A percentile compares a stretch with the other conserved stretches of the same genome.
These are phyloP conservation scores for Torrubiella hemipterigena DNA, from an alignment of 2,329 filamentous ascomycete genomes.

Conservation along the genomic window DNA sequence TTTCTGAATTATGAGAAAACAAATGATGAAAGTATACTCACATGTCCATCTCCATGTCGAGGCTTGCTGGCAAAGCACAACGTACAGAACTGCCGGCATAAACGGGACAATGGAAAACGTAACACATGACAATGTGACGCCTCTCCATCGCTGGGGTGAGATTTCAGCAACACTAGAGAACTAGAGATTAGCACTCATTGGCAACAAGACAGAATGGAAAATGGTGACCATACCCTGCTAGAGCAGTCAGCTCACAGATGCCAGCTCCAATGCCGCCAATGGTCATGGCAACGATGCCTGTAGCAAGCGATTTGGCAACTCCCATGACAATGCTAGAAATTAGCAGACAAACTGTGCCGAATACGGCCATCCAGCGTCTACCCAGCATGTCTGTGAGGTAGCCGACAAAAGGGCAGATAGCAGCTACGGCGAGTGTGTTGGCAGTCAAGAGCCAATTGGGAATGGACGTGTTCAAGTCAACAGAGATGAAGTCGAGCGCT, in stretches of 20 bases:
- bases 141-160: neutral
- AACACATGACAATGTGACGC: neutral
- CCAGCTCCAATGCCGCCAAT: neutral
- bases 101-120: neutral
- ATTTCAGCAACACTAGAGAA: neutral
- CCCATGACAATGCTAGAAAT: neutral
- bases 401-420: neutral
- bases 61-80: neutral
- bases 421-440: neutral
- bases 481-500: neutral
- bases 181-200: too few species aligned
- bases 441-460: neutral
- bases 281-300: neutral
- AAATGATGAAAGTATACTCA: neutral
- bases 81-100: neutral
- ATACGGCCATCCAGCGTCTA: neutral
- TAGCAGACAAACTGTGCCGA: neutral
- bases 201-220: neutral
- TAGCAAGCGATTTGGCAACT: neutral
- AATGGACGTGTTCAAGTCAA: neutral
- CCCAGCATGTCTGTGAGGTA: neutral
- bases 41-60: neutral
- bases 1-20: neutral
- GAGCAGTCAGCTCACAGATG: neutral
- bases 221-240: neutral